Evolutionary conservation across 176 grass and related monocot species (phyloP), one percentile per base, ranked within the genome.

Genomic region (Ampelocalamus luodianensis): DNA sequence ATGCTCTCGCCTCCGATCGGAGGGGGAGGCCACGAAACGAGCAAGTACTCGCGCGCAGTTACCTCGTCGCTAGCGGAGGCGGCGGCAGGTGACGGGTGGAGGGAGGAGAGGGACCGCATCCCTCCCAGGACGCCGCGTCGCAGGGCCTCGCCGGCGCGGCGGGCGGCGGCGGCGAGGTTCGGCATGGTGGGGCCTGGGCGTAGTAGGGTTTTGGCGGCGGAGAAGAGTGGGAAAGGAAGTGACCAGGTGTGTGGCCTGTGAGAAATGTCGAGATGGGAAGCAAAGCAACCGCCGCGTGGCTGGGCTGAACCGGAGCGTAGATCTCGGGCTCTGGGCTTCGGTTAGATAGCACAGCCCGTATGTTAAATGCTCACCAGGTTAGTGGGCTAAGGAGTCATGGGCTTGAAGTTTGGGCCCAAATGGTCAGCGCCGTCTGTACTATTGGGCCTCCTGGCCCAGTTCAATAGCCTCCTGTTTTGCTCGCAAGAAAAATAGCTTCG

Each of bases 61-160:
- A 95, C 96, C 87, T 93, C 93, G 3, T 92, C 89, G 23, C 49
- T 79, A 56, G 76, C 65, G 61, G 85, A 8, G 36, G 75, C 70
- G 12, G 76, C 32, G 20, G 48, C 48, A 16, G 50, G 46, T 5
- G 74, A 83, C 5, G 86, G 44, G 5, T 78, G 74, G 66, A 86
- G 65, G 59, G 79, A 38, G 48, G 86, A 82, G 29, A 88, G n/a
- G 1, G 14, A 38, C 4, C 89, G 78, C 12, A 68, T 0, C 0
- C 89, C 58, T 0, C 48, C 39, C 4, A 78, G 18, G 5, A 50
- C 49, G 23, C 74, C 69, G 34, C 70, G 75, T 69, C 79, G 60
- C 10, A 84, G 75, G 39, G 75, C 80, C 79, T 17, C 84, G 29
- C 79, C 74, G 84, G 89, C 74, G 59, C 73, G 89, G 79, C 79